Base-by-base conservation (phyloP, 192 early-diverging fungal species). In the Kickxella alabastrina region DNA sequence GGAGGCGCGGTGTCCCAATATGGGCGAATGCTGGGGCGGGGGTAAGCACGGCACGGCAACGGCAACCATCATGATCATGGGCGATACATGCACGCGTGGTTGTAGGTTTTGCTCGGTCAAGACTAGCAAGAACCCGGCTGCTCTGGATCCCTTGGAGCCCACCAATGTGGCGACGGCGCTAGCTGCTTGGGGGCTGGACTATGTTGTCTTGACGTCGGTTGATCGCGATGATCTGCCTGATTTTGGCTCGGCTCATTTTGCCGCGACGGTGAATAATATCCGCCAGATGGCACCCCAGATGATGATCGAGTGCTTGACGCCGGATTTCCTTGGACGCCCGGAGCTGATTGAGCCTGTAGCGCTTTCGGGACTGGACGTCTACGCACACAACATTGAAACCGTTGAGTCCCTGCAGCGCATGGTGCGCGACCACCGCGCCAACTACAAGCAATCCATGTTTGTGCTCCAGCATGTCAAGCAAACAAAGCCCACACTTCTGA, bases 81-180 rank as follows among this genome's bases (percentile, higher is more conserved):
- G 95, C 46, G 92, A 94, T 60, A 91, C 92, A 65, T 98, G 95
- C 74, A 98, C 95, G 5, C 83, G 95, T 48, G 95, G 93, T 0
- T 98, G 95, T 74, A 79, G 95, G 36, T 98, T 98, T 81, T 98
- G 95, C 58, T 91, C 93, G 13, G 95, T 98, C 27, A 98, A 98
- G 76, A 98, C 95, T 36, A 94, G 83, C 74, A 82, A 84, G 53
- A 71, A 65, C 2, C 95, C 95, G 6, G 81, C 80, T 19, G 80
- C 93, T 5, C 76, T 95, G 50, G 93, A 98, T 79, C 79, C 85
- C 15, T 71, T 80, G 54, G 95, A 98, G 59, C 95, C 95, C 19
- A 87, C 91, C 69, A 86, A 93, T 66, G 93, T 92, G 6, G 90
- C 95, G 0, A 84, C 88, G 49, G 95, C 95, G 2, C 88, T 98